Base-by-base conservation (phyloP, 192 early-diverging fungal species). In the Obelidium mucronatum region DNA sequence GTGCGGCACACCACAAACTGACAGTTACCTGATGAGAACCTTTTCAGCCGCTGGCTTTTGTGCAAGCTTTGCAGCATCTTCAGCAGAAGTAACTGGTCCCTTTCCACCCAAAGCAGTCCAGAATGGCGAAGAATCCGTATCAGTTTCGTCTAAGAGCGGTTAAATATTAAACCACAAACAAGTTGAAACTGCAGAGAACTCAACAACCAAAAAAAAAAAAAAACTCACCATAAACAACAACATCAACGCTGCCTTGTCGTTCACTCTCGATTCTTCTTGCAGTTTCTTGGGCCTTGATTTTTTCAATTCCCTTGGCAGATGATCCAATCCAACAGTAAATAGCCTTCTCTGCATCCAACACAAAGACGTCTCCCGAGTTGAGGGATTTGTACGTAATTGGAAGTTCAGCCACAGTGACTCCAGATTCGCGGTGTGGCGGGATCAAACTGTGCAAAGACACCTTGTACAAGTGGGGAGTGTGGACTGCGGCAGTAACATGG, bases 351-450 rank as follows among this genome's bases (percentile, higher is more conserved):
- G 78, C 79, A 75, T 95, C 92, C 30, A 93, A 65, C 13, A 95
- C 82, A 81, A 95, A 95, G 19, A 93, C 92, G 74, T 93, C 92
- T 0, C 88, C 90, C 22, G 83, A 82, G 80, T 91, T 92, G 33
- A 94, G 76, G 35, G 84, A 87, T 8, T 74, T 76, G 59, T 74
- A 70, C 17, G 81, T 65, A 42, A 86, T 58, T 22, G 83, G 76
- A 1, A 93, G 91, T 81, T 94, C 85, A n/a, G 81, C 74, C 62
- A 94, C 80, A 24, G 90, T 81, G 48, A 92, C 81, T 22, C 67
- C 70, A 35, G 54, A 61, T 24, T 75, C 75, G 40, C 34, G 22
- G 39, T 67, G 66, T 13, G 78, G 61, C 44, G 48, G 39, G 59
- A 61, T 69, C 19, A 79, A 42, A 15, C 75, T 71, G 13, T 75